Conservation (phyloP, 2,329 filamentous ascomycete genomes). For the Microdochium paspali region DNA sequence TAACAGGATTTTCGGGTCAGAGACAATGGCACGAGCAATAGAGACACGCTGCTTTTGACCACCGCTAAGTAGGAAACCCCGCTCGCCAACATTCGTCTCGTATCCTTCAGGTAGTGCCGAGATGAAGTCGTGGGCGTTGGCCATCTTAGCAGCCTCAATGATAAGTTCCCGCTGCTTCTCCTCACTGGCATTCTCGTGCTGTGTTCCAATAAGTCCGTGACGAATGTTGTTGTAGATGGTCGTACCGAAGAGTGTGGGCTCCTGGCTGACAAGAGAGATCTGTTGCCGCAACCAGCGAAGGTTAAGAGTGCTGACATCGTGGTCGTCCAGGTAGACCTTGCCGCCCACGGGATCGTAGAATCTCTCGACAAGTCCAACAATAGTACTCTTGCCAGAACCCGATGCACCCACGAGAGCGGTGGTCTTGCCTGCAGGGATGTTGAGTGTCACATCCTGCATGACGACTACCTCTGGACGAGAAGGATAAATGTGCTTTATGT, state of each 20-base stretch:
- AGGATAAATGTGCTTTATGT: conserved; percentile 89
- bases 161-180: conserved; percentile 65
- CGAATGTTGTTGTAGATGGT: conserved; percentile 85
- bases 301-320: conserved; percentile 73
- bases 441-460: conserved; percentile 72
- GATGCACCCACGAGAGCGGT: conserved; percentile 92
- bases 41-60: conserved; percentile 97
- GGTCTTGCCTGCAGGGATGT: conserved; percentile 80
- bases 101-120: conserved; percentile 75
- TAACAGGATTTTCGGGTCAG: conserved; percentile 82
- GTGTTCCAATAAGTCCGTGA: conserved; percentile 83
- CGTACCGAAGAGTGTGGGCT: conserved; percentile 82
- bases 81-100: conserved; percentile 89
- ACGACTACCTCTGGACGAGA: conserved; percentile 84
- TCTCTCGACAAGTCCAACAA: conserved; percentile 84
- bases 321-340: conserved; percentile 69
- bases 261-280: conserved; percentile 86
- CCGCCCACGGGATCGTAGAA: conserved; percentile 89
- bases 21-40: conserved; percentile 83
- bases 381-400: conserved; percentile 89
- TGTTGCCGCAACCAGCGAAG: conserved; percentile 86
- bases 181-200: conserved; percentile 56
- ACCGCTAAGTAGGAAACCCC: conserved; percentile 84
- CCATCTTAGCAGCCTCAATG: conserved; percentile 74
- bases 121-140: conserved; percentile 93